Evolutionary conservation across 495 filamentous ascomycete species (phyloP), one percentile per base, ranked within the genome.

Genomic region (Bombardia bombarda): DNA sequence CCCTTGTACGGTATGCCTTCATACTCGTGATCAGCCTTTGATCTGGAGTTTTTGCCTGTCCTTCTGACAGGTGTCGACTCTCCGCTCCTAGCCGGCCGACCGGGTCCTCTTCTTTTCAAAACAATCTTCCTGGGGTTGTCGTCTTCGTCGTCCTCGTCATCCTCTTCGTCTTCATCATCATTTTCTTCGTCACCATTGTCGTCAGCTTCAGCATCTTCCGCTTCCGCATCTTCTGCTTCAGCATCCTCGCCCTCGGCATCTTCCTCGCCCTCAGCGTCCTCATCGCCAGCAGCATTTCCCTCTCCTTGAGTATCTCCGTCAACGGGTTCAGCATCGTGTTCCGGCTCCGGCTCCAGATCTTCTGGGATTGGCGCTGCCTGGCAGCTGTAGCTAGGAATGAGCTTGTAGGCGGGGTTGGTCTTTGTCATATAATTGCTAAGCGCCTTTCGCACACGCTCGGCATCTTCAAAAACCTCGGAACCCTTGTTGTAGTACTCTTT

Each of bases 351-450:
- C 16, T 67, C 60, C 1, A 52, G 32, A 23, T 69, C 62, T 14
- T 63, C 64, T 5, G 65, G 59, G 14, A 86, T 58, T 4, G 84
- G 80, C 1, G 83, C 83, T 21, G 84, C 69, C 28, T 75, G 65
- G 20, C 80, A 73, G 25, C 70, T 67, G 53, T 86, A 86, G 12
- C 67, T 66, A 12, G 42, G 33, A 8, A 69, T 68, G 14, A 70
- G 58, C 40, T 72, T 75, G 58, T 87, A 87, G 7, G 80, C 82
- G 20, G 84, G 84, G 46, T 89, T 89, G 49, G 76, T 70, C 53
- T 80, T 80, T 34, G 74, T 74, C 84, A 89, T 88, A 50, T 73
- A 80, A 54, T 82, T 86, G 56, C 77, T 85, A 14, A 84, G 67
- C 17, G 80, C 74, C 58, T 89, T 89, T 12, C 84, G 72, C 22